phyloP scores from a whole-genome alignment of 2,329 filamentous ascomycete species.

The Colletotrichum trifolii region DNA sequence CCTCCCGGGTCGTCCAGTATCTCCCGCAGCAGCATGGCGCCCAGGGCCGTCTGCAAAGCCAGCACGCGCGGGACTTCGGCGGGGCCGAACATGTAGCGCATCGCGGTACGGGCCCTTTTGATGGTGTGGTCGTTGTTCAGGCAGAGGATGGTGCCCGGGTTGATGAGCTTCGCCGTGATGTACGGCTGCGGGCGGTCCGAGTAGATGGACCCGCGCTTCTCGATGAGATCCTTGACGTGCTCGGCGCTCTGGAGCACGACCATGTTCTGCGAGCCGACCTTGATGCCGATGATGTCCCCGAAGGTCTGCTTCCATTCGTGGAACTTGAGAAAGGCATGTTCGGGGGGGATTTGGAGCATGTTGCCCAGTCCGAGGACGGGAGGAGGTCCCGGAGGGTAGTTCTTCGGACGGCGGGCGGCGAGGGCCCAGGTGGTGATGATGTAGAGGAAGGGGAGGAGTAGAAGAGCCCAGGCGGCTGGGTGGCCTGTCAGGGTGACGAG shows the following conservation, averaged over 20 bases:
- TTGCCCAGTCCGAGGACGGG: slow-evolving; percentile 41
- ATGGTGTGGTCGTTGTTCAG: slow-evolving; percentile 23
- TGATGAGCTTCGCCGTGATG: slow-evolving; percentile 40
- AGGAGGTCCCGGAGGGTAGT: slow-evolving; percentile 41
- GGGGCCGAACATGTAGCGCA: slow-evolving; percentile 40
- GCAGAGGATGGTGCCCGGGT: slow-evolving; percentile 34
- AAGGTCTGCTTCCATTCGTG: slow-evolving; percentile 48
- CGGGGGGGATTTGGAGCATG: slow-evolving; percentile 41
- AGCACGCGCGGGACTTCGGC: slow-evolving; percentile 36
- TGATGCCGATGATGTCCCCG: slow-evolving; percentile 48
- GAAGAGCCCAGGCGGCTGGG: neutral
- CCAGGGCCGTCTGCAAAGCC: slow-evolving; percentile 39
- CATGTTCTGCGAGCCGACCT: slow-evolving; percentile 44
- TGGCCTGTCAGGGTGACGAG: neutral
- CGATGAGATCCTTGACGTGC: slow-evolving; percentile 49
- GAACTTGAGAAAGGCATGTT: slow-evolving; percentile 42
- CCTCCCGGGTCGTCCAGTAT: slow-evolving; percentile 37
- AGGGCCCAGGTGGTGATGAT: slow-evolving; percentile 7
- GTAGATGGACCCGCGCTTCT: slow-evolving; percentile 50
- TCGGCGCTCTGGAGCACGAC: slow-evolving; percentile 48
- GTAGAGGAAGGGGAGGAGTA: neutral
- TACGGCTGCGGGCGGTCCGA: slow-evolving; percentile 49
- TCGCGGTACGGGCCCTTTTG: slow-evolving; percentile 24
- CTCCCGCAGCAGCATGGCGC: slow-evolving; percentile 36
- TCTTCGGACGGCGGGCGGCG: slow-evolving; percentile 10